Conservation (phyloP, 2,329 filamentous ascomycete genomes). For the Xylariaceae sp. region DNA sequence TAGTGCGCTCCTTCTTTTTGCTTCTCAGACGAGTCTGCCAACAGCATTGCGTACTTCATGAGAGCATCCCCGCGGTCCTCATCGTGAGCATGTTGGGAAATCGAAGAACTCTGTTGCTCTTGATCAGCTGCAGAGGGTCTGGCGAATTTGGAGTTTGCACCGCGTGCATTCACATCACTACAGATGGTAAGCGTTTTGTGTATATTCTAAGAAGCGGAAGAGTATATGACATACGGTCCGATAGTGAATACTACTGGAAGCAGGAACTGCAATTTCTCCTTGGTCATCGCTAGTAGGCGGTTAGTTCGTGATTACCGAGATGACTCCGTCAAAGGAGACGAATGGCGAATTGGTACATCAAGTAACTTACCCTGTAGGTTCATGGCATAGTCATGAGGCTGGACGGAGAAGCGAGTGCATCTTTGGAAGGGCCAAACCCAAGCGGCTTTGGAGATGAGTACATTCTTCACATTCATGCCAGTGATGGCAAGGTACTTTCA, state of each 20-base stretch:
- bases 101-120: no score
- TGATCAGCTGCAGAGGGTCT: neutral
- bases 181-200: conserved; percentile 8
- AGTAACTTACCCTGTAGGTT: conserved; percentile 63
- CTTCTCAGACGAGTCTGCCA: conserved; percentile 65
- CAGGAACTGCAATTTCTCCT: conserved; percentile 83
- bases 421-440: conserved; percentile 76
- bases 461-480: conserved; percentile 75
- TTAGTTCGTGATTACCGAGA: conserved; percentile 8
- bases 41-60: conserved; percentile 81
- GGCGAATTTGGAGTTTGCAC: conserved; percentile 49
- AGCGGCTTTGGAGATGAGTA: conserved; percentile 80
- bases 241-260: conserved; percentile 87
- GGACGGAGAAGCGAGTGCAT: conserved; percentile 65
- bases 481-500: conserved; percentile 87
- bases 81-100: conserved; percentile 39
- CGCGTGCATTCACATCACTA: conserved; percentile 66
- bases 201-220: neutral
- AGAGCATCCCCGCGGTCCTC: conserved; percentile 68
- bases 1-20: conserved; percentile 57
- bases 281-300: conserved; percentile 74
- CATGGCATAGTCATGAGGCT: conserved; percentile 83
- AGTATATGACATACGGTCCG: conserved; percentile 60
- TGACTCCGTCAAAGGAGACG: neutral
- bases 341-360: neutral